Evolutionary conservation across 176 grass and related monocot genomes (phyloP).

Genomic region (Panicum miliaceum): DNA sequence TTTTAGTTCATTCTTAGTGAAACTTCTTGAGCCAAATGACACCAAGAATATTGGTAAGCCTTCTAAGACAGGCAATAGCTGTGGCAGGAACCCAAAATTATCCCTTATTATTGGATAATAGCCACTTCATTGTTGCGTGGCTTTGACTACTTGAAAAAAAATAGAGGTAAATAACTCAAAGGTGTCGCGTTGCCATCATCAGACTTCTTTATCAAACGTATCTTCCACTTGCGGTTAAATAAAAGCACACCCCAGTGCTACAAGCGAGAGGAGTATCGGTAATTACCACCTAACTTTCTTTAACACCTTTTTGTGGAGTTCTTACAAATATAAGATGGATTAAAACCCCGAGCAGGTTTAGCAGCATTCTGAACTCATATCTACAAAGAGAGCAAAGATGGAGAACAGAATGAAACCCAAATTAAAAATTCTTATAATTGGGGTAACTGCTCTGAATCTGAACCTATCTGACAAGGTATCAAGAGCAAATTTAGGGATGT

Average conservation of each 20-base stretch:
- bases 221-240: slow-evolving; percentile 4
- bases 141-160: neutral
- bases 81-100: neutral
- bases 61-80: neutral
- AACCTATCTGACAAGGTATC: neutral
- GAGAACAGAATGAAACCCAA: neutral
- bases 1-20: neutral
- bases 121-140: neutral
- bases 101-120: neutral
- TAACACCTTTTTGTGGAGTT: neutral
- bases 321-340: neutral
- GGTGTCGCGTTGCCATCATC: neutral
- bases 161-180: slow-evolving; percentile 18
- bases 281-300: slow-evolving; percentile 22
- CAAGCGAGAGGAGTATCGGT: slow-evolving; percentile 20
- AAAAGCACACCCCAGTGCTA: neutral
- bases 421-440: neutral
- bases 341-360: neutral
- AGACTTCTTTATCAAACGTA: slow-evolving; percentile 4
- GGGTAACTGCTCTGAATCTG: neutral
- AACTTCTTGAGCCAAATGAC: neutral
- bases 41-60: neutral
- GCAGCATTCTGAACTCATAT: neutral
- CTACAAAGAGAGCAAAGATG: neutral
- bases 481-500: neutral